These are phyloP conservation scores for Neurospora sp. DNA, from an alignment of 2,329 filamentous ascomycete species.

Conservation along the genomic window DNA sequence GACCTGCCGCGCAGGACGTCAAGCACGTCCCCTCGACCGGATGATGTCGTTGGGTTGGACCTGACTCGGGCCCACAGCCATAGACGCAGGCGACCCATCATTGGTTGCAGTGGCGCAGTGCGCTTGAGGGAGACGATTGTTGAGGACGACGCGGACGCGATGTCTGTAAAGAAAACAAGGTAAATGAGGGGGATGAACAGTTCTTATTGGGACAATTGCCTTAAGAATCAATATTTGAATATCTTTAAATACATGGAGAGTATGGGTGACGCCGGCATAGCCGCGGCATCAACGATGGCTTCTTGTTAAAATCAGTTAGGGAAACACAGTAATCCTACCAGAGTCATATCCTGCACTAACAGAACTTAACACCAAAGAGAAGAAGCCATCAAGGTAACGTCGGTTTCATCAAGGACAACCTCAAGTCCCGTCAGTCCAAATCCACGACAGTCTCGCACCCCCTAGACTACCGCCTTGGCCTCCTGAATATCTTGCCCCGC, in stretches of 20 bases:
- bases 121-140: neutral
- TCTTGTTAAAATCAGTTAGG: neutral
- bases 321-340: fast-evolving
- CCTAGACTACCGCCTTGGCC: too few species aligned
- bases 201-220: too few species aligned
- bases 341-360: neutral
- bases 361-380: too few species aligned
- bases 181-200: neutral
- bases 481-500: too few species aligned
- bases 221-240: too few species aligned
- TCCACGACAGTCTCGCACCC: too few species aligned
- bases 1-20: neutral
- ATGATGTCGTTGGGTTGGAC: neutral
- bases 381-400: too few species aligned
- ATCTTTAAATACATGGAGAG: too few species aligned
- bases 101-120: neutral
- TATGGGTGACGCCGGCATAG: too few species aligned
- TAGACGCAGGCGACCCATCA: neutral
- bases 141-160: neutral
- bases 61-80: neutral
- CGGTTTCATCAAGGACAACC: too few species aligned
- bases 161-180: neutral
- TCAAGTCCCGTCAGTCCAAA: too few species aligned
- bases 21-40: neutral
- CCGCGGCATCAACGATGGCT: too few species aligned